Evolutionary conservation across 805 yeast species (phyloP), one percentile per base, ranked within the genome.

Genomic region (Myxozyma monticola): DNA sequence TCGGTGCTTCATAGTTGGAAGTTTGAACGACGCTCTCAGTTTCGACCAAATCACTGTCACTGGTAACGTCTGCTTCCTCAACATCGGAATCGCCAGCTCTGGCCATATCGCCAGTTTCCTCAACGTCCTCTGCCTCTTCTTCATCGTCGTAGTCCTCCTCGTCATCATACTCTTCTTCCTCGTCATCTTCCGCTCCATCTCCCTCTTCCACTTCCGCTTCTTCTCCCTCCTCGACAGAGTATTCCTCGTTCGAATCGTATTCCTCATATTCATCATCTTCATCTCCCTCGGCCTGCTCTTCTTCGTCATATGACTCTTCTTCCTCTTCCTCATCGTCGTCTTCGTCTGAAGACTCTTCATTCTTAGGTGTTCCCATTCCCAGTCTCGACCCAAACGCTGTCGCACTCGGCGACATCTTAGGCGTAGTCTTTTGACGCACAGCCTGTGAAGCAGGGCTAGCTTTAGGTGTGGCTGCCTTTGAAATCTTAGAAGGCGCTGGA

Each of bases 151-250:
- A 20, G 5, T 26, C 48, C 1, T 37, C 48, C 12, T 51, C 45
- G 15, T 44, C 43, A 21, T 45, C 46, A 8, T 18, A 37, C 9
- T 37, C 46, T 21, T 37, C 53, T 21, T 45, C 58, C 2, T 47
- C 44, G 15, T 43, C 45, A 12, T 35, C 37, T 5, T 42, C 52
- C 10, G 39, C 43, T 1, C 25, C 45, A 12, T 40, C 53, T 2
- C 33, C 36, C 18, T 46, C 33, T 14, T 43, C 33, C 38, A 44
- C 51, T 17, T 48, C 37, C 2, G 37, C 42, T 14, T 43, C 48
- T 5, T 33, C 40, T 2, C 35, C 37, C 8, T 37, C 41, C 4
- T 49, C 43, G 12, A 18, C 45, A 14, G 37, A 41, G 14, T 44
- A 49, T 15, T 26, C 36, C 10, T 26, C 45, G 10, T 33, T 46